Evolutionary conservation across 345 rosid species (phyloP), one percentile per base, ranked within the genome.

Genomic region (Rhizophora mangle): DNA sequence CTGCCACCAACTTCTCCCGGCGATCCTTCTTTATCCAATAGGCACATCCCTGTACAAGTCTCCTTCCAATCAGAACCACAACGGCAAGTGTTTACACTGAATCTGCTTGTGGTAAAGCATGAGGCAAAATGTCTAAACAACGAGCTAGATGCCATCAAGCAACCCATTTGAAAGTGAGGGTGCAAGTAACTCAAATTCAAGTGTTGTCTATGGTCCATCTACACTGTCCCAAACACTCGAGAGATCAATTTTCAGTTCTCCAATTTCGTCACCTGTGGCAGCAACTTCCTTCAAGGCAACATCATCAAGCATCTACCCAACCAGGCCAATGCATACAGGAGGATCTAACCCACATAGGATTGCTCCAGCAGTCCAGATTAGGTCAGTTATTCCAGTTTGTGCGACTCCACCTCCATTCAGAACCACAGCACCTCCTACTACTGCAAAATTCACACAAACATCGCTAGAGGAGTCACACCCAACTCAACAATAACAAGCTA

Each of bases 341-440:
- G 71, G 84, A 31, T 78, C 72, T 19, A 75, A 58, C 27, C 74
- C 74, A 7, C 75, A 71, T 9, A 82, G 68, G 30, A 73, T 80
- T 26, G 91, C 91, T 10, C 95, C 88, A 34, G 89, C 91, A 39
- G 89, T 89, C 72, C 87, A 84, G 37, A 85, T 89, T 7, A 87
- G 95, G 75, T 89, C 95, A 68, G 88, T 89, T 22, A 89, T 89
- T 64, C 91, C 95, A 67, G 91, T 89, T 62, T 87, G 86, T 76
- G 85, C 91, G 65, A 82, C 91, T 51, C 88, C 91, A 54, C 89
- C 81, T 46, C 32, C 74, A 52, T 34, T 49, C 19, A 71, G 71
- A 63, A 62, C 78, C 67, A n/a, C 57, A 20, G n/a, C 79, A n/a
- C 57, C 57, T 53, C 6, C 13, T 68, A 29, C 64, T n/a, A 32